These are phyloP conservation scores for Hymenoscyphus infarciens DNA, from an alignment of 2,329 filamentous ascomycete genomes.

Conservation along the genomic window DNA sequence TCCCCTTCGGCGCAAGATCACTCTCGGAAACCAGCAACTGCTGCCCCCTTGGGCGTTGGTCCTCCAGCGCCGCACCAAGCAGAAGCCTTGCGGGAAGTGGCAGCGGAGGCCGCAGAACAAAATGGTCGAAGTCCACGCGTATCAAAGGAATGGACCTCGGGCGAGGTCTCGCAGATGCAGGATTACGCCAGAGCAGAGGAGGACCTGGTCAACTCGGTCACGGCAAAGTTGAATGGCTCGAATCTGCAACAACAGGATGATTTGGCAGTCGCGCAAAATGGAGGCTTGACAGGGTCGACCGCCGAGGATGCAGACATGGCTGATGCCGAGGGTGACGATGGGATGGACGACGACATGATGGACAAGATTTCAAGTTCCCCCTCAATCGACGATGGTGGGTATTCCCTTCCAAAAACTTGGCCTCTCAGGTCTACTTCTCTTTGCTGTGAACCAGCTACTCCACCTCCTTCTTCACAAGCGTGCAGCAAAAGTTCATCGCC, in stretches of 20 bases:
- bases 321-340: conserved; percentile 66
- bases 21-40: conserved; percentile 50
- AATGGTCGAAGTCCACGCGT: conserved; percentile 61
- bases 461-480: conserved; percentile 32
- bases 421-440: conserved; percentile 32
- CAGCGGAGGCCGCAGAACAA: conserved; percentile 72
- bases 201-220: conserved; percentile 42
- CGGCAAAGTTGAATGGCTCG: conserved; percentile 39
- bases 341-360: conserved; percentile 86
- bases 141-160: conserved; percentile 49
- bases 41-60: conserved; percentile 48
- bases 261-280: conserved; percentile 59
- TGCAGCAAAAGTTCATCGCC: conserved; percentile 35
- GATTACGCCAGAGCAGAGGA: conserved; percentile 39
- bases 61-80: conserved; percentile 71
- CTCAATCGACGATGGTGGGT: conserved; percentile 98
- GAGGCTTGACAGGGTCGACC: conserved; percentile 45
- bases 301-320: conserved; percentile 61
- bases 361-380: conserved; percentile 98
- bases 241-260: conserved; percentile 50
- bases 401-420: conserved; percentile 36
- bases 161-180: conserved; percentile 29
- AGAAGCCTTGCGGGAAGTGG: conserved; percentile 75
- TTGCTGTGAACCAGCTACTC: conserved; percentile 16
- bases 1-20: conserved; percentile 84